Evolutionary conservation across 352 stramenopile genomes (phyloP).

Genomic region (Phytopythium delawarense): DNA sequence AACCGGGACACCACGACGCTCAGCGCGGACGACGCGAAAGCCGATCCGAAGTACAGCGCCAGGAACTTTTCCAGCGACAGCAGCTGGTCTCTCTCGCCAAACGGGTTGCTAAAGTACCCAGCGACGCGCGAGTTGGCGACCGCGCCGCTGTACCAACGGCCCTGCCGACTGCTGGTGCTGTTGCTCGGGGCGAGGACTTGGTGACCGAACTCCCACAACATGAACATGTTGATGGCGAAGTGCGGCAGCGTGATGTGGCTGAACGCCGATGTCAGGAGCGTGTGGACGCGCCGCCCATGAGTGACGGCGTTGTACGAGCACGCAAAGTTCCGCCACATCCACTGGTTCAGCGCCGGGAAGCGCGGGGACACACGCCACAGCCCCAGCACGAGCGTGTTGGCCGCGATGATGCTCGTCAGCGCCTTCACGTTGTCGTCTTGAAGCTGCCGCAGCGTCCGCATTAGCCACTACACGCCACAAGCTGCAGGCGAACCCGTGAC

Average conservation of each 20-base stretch:
- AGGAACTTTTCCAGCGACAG: slow-evolving; percentile 64
- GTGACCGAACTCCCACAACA: slow-evolving; percentile 83
- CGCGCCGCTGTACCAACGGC: slow-evolving; percentile 47
- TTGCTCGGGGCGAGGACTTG: slow-evolving; percentile 59
- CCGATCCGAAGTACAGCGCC: slow-evolving; percentile 66
- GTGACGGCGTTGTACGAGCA: slow-evolving; percentile 77
- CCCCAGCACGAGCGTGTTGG: slow-evolving; percentile 67
- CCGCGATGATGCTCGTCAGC: slow-evolving; percentile 55
- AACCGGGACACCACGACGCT: slow-evolving; percentile 66
- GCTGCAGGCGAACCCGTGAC: background rate
- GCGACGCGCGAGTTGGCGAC: slow-evolving; percentile 45
- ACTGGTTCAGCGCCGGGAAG: slow-evolving; percentile 39
- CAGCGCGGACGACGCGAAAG: slow-evolving; percentile 59
- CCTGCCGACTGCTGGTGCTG: slow-evolving; percentile 13
- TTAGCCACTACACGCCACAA: background rate
- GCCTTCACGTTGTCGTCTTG: slow-evolving; percentile 60
- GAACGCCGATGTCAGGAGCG: slow-evolving; percentile 74
- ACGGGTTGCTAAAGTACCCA: slow-evolving; percentile 19
- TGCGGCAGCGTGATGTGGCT: slow-evolving; percentile 82
- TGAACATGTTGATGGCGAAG: slow-evolving; percentile 87
- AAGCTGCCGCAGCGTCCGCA: slow-evolving; percentile 24
- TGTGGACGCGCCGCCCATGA: slow-evolving; percentile 61
- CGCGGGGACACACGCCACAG: slow-evolving; percentile 68
- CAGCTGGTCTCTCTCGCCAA: slow-evolving; percentile 24
- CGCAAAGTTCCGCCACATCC: slow-evolving; percentile 84